These are phyloP conservation scores for Metschnikowia sp. DNA, from an alignment of 805 yeast genomes.

Conservation along the genomic window DNA sequence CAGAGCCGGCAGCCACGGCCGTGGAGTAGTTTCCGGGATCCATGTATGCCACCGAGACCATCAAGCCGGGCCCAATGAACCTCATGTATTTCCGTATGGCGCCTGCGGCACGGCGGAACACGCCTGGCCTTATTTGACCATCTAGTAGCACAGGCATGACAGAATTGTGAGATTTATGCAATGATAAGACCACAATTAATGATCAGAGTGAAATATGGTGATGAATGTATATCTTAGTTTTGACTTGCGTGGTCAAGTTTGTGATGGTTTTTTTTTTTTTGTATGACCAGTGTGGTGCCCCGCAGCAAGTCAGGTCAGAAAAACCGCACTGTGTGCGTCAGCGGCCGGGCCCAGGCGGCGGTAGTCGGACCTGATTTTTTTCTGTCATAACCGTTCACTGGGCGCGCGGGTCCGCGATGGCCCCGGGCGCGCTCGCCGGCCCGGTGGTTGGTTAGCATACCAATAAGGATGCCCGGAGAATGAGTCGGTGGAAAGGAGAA, in stretches of 20 bases:
- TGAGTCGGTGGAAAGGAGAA: too few species aligned
- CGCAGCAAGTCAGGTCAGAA: slow-evolving; percentile 1
- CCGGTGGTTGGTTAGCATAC: too few species aligned
- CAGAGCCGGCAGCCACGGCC: slow-evolving; percentile 91
- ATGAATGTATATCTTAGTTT: not conserved
- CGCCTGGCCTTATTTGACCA: not conserved
- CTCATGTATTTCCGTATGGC: slow-evolving; percentile 47
- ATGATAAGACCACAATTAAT: not conserved
- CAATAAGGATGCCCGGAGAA: too few species aligned
- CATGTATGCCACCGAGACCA: slow-evolving; percentile 95
- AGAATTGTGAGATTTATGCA: not conserved
- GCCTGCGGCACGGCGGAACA: slow-evolving; percentile 8
- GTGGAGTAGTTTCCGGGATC: slow-evolving; percentile 98
- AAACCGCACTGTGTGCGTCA: not conserved
- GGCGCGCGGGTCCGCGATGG: too few species aligned
- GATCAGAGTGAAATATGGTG: not conserved
- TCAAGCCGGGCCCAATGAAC: slow-evolving; percentile 91
- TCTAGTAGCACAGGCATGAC: slow-evolving; percentile 3
- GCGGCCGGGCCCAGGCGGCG: not conserved
- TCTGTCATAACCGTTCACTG: too few species aligned
- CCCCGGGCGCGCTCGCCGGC: too few species aligned
- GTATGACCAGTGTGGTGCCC: slow-evolving; percentile 1
- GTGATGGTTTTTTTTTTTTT: not conserved
- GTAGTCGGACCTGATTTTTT: too few species aligned
- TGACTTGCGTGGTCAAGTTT: too few species aligned